These are phyloP conservation scores for Cladosporium austrohemisphaericum DNA, from an alignment of 2,329 filamentous ascomycete species.

Conservation along the genomic window DNA sequence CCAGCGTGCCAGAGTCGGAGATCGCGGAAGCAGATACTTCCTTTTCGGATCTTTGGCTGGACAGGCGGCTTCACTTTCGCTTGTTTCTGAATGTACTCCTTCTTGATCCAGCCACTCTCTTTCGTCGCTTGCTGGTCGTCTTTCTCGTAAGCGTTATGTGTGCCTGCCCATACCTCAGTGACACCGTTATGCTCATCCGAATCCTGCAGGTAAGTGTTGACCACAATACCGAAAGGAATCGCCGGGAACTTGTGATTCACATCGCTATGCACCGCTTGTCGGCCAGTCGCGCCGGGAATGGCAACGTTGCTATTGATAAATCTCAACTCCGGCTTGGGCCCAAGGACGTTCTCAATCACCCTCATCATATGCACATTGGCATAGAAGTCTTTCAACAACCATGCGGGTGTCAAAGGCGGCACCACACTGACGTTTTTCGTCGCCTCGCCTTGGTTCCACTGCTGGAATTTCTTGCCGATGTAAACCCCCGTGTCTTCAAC, in stretches of 20 bases:
- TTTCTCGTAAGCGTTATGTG: conserved; percentile 40
- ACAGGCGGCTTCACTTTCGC: conserved; percentile 34
- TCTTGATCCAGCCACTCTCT: conserved; percentile 30
- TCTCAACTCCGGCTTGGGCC: conserved; percentile 30
- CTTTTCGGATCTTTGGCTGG: conserved; percentile 42
- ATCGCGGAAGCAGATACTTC: conserved; percentile 46
- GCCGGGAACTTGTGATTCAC: conserved; percentile 33
- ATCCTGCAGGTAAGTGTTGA: conserved; percentile 48
- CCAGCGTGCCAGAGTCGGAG: conserved; percentile 50
- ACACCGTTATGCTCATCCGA: conserved; percentile 45
- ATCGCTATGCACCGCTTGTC: conserved; percentile 34
- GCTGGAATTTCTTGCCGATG: conserved; percentile 16
- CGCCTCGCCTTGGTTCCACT: conserved; percentile 22
- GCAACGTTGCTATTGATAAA: conserved; percentile 37
- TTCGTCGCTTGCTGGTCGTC: conserved; percentile 26
- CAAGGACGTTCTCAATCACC: conserved; percentile 26
- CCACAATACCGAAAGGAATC: conserved; percentile 44
- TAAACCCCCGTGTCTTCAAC: conserved; percentile 18
- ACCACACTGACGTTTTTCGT: conserved; percentile 22
- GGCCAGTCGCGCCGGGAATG: conserved; percentile 22
- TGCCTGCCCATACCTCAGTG: conserved; percentile 52
- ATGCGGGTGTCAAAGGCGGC: conserved; percentile 20
- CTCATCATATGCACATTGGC: conserved; percentile 21
- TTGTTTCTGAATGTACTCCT: conserved; percentile 32
- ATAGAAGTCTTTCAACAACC: conserved; percentile 21